Conservation (phyloP, 495 filamentous ascomycete genomes). For the Cercophora newfieldiana region DNA sequence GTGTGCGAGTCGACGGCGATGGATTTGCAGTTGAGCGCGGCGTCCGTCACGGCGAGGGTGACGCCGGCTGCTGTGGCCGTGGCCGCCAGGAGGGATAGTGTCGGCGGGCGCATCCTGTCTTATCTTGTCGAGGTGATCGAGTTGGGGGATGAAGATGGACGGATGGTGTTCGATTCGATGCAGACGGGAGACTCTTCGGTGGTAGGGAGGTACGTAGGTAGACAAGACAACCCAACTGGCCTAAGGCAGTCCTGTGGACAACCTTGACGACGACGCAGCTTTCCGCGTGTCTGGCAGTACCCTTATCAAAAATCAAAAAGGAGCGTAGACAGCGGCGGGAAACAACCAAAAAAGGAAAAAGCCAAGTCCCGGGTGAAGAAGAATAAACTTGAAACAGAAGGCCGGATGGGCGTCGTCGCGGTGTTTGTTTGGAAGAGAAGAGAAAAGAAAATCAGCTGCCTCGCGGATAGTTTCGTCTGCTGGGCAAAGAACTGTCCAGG, state of each 20-base stretch:
- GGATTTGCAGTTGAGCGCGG: conserved; percentile 52
- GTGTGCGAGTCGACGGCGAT: conserved; percentile 59
- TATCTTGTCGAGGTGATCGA: background rate
- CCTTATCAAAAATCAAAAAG: background rate
- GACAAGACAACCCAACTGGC: no score
- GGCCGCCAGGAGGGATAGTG: background rate
- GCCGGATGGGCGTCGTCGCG: background rate
- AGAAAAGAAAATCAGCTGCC: conserved; percentile 6
- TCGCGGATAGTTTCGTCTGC: background rate
- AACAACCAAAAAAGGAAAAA: background rate
- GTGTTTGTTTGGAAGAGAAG: background rate
- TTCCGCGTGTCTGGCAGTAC: background rate
- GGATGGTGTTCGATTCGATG: no score
- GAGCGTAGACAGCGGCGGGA: conserved; percentile 11
- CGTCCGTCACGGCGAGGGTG: background rate
- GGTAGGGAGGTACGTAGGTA: no score
- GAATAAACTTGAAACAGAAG: background rate
- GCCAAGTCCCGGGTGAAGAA: background rate
- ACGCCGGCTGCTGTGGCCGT: background rate
- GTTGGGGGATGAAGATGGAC: no score
- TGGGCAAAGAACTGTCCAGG: background rate
- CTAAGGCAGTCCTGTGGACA: background rate
- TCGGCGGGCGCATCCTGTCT: background rate
- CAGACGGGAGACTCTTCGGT: no score
- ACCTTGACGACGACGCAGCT: background rate